A percentile compares a stretch with the other conserved stretches of the same genome.
phyloP scores from a whole-genome alignment of 495 filamentous ascomycete genomes.

The Articulospora tetracladia region DNA sequence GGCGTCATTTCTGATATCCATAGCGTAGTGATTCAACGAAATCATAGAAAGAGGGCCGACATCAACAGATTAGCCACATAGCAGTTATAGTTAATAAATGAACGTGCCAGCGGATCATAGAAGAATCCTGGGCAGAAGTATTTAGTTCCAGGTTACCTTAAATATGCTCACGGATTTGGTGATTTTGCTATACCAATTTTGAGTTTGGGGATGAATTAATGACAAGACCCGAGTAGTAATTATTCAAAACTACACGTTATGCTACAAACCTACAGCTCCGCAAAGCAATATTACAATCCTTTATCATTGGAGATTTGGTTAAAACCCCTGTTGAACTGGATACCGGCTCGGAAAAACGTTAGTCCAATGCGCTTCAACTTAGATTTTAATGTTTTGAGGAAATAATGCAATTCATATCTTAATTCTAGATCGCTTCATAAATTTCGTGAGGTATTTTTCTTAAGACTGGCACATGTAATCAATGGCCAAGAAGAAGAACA shows the following conservation, averaged over 20 bases:
- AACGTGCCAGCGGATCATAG: neutral
- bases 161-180: no score
- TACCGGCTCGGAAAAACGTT: neutral
- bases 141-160: no score
- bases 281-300: no score
- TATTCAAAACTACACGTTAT: no score
- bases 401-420: neutral
- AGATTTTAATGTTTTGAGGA: neutral
- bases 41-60: neutral
- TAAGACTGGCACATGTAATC: neutral
- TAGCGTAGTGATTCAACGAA: neutral
- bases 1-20: slow-evolving; percentile 17
- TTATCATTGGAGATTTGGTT: no score
- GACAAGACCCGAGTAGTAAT: no score
- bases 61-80: slow-evolving; percentile 6
- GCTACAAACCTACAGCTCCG: no score
- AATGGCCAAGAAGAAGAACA: slow-evolving; percentile 47
- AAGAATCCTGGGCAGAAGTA: no score
- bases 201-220: no score
- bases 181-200: neutral
- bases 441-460: neutral
- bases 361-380: neutral
- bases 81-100: slow-evolving; percentile 11
- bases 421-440: neutral
- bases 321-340: no score